Evolutionary conservation across 805 yeast species (phyloP).

Genomic region (Yamadazyma scolyti): DNA sequence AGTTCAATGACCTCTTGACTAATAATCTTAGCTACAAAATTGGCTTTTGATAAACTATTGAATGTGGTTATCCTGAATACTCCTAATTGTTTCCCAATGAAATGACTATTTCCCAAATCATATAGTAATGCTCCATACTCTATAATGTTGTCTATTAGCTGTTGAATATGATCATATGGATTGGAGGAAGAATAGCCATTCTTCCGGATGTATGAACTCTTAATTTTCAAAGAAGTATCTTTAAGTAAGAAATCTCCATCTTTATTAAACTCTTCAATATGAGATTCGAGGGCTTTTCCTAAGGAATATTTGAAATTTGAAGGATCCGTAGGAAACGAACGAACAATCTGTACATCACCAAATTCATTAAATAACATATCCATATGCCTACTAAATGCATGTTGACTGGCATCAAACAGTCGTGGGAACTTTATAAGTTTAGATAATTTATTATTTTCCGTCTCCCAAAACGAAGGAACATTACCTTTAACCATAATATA

Average conservation of each 20-base stretch:
- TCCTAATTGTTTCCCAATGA: conserved; percentile 48
- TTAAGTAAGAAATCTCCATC: conserved; percentile 12
- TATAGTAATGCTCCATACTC: conserved; percentile 46
- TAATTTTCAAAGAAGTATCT: conserved; percentile 27
- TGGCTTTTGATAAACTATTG: conserved; percentile 48
- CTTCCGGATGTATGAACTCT: conserved; percentile 29
- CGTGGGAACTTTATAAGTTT: conserved; percentile 44
- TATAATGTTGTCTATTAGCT: conserved; percentile 30
- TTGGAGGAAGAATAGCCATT: conserved; percentile 30
- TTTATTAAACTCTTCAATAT: conserved; percentile 31
- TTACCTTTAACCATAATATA: conserved; percentile 49
- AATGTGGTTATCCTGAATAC: conserved; percentile 48
- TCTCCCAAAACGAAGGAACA: conserved; percentile 54
- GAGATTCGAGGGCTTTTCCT: conserved; percentile 34
- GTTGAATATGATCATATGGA: conserved; percentile 28
- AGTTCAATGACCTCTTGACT: conserved; percentile 47
- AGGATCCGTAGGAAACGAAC: conserved; percentile 41
- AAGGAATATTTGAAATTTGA: conserved; percentile 45
- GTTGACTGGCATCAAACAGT: conserved; percentile 51
- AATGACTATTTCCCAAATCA: conserved; percentile 30
- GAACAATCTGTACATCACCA: conserved; percentile 49
- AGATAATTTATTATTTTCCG: conserved; percentile 34
- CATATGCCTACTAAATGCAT: conserved; percentile 49
- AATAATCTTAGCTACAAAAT: conserved; percentile 42
- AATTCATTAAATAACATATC: conserved; percentile 44